These are phyloP conservation scores for Fusarium torulosum DNA, from an alignment of 2,329 filamentous ascomycete species.

Conservation along the genomic window DNA sequence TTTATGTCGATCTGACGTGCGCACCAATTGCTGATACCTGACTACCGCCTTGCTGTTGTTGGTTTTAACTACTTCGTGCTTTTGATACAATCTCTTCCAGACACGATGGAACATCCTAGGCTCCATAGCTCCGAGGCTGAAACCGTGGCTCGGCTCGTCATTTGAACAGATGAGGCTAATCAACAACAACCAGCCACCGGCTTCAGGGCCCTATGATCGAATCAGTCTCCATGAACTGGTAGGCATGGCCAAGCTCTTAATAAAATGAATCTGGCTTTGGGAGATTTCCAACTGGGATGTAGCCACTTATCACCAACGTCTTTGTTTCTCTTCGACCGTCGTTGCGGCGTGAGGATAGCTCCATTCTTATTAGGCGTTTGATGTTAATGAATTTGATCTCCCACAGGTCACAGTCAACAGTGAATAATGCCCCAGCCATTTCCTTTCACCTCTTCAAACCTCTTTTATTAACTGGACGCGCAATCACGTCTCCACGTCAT, in stretches of 20 bases:
- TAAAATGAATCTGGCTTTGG: constrained; percentile 24
- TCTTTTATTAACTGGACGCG: not conserved
- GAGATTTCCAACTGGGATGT: constrained; percentile 34
- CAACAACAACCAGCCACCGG: constrained; percentile 12
- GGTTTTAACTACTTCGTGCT: constrained; percentile 20
- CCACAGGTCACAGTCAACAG: not conserved
- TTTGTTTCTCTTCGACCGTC: not conserved
- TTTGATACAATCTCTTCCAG: constrained; percentile 16
- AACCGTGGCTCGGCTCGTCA: constrained; percentile 46
- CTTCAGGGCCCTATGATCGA: constrained; percentile 16
- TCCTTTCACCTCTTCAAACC: not conserved
- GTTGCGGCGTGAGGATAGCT: constrained; percentile 15
- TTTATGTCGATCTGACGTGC: constrained; percentile 41
- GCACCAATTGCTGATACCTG: not conserved
- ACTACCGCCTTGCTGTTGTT: constrained; percentile 15
- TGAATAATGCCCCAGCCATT: constrained; percentile 9
- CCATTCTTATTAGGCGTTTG: constrained; percentile 41
- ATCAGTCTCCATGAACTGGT: constrained; percentile 8
- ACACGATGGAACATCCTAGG: constrained; percentile 29
- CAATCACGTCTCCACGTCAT: constrained; percentile 12
- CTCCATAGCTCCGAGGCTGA: constrained; percentile 44
- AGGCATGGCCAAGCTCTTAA: not conserved
- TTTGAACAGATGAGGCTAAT: constrained; percentile 40
- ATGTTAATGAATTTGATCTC: constrained; percentile 38
- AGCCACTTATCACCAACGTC: constrained; percentile 29